A percentile compares a stretch with the other conserved stretches of the same genome.
These are phyloP conservation scores for Magnusiomyces magnusii DNA, from an alignment of 1,139 yeast species.

Conservation along the genomic window DNA sequence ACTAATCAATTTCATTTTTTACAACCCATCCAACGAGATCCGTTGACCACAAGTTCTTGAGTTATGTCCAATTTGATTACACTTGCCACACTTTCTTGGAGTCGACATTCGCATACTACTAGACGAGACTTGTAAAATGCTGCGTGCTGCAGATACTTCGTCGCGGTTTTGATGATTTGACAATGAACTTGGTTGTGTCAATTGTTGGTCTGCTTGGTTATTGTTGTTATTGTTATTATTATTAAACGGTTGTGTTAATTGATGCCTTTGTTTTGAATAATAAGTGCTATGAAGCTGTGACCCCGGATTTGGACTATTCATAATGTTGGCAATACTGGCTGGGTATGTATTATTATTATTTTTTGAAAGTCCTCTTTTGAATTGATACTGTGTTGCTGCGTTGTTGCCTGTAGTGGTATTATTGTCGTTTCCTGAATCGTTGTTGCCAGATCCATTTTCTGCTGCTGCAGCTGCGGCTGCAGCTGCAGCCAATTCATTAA, in stretches of 20 bases:
- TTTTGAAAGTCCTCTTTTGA: neutral
- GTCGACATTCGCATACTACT: neutral
- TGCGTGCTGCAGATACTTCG: neutral
- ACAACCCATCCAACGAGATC: slow-evolving; percentile 14
- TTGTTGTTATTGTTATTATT: neutral
- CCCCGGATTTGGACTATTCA: neutral
- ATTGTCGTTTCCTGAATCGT: neutral
- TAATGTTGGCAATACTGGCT: neutral
- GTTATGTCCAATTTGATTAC: slow-evolving; percentile 17
- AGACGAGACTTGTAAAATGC: neutral
- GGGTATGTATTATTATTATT: neutral
- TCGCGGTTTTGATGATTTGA: neutral
- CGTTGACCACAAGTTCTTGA: slow-evolving; percentile 16
- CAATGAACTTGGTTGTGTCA: neutral
- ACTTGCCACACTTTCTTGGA: slow-evolving; percentile 15
- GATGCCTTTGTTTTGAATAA: neutral
- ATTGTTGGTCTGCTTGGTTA: neutral
- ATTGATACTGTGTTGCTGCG: neutral
- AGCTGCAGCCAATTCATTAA: slow-evolving; percentile 5
- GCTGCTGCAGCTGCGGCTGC: slow-evolving; percentile 6
- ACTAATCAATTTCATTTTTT: too few relatives aligned
- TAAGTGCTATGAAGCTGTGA: neutral
- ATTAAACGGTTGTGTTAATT: neutral
- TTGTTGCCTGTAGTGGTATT: neutral
- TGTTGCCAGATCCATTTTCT: neutral